Percentiles rank a stretch among this genome's conserved stretches.
phyloP scores from a whole-genome alignment of 2,329 filamentous ascomycete species.

The Chaetomium olivaceum region DNA sequence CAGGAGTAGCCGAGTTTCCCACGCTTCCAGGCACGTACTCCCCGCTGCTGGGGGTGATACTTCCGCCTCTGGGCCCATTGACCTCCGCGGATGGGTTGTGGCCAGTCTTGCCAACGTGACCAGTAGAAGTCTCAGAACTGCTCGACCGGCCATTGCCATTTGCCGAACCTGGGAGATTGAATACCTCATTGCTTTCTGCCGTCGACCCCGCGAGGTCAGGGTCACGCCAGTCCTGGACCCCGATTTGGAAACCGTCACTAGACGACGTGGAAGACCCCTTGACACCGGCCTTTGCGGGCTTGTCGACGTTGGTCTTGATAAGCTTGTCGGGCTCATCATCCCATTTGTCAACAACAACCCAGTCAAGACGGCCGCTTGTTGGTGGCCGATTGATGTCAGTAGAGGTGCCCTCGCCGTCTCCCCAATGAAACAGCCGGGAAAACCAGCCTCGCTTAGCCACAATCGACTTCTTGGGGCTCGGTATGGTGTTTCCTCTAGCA shows the following conservation, averaged over 20 bases:
- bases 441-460: conserved; percentile 44
- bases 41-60: conserved; percentile 70
- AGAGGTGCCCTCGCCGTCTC: conserved; percentile 36
- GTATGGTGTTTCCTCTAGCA: conserved; percentile 32
- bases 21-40: conserved; percentile 55
- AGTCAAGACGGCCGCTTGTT: conserved; percentile 72
- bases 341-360: conserved; percentile 69
- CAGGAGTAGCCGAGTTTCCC: conserved; percentile 1
- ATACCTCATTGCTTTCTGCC: conserved; percentile 27
- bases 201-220: conserved; percentile 63
- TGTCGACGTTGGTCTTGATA: conserved; percentile 46
- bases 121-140: conserved; percentile 19
- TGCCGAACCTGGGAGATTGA: conserved; percentile 9
- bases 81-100: conserved; percentile 30
- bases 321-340: conserved; percentile 54
- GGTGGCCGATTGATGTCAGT: conserved; percentile 64
- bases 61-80: conserved; percentile 59
- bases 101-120: conserved; percentile 32
- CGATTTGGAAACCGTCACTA: conserved; percentile 72
- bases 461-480: conserved; percentile 27
- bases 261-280: conserved; percentile 29
- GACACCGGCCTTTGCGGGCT: conserved; percentile 40
- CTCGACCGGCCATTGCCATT: conserved; percentile 12
- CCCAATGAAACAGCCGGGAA: conserved; percentile 35
- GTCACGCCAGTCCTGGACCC: conserved; percentile 85